Base-by-base conservation (phyloP, 2,329 filamentous ascomycete genomes). In the Colletotrichum scovillei region DNA sequence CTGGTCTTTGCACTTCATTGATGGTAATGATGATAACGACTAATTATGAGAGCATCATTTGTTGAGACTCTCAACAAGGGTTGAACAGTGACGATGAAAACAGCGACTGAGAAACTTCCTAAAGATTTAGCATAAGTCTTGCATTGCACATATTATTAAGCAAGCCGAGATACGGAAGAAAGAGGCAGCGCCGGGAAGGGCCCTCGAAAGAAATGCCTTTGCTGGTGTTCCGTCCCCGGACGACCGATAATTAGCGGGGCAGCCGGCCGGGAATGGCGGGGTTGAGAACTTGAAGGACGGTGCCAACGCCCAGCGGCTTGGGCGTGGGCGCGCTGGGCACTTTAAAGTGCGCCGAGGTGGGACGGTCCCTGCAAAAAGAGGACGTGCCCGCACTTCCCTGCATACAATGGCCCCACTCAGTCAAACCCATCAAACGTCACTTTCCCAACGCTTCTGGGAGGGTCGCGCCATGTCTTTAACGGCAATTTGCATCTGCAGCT, bases 341-440 rank as follows among this genome's bases (percentile, higher is more conserved):
- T 42, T 72, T 72, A 19, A 57, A 49, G n/a, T 14, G 53, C 60
- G 53, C 22, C 63, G 22, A 65, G 53, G 63, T 55, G 35, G 67
- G 55, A 49, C 9, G 14, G 55, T 30, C 70, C 67, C 70, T 71
- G 67, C 56, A 28, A 62, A 60, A 42, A 14, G 14, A 19, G 46
- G 9, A 32, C 71, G 67, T 71, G 67, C 38, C 16, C 16, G 14
- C 49, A 24, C 55, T 42, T 56, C 59, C 70, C 53, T 64, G 66
- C 69, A 46, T 60, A 5, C 11, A 53, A 30, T 32, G 0, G 57
- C 71, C 71, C 71, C 71, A 73, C 71, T 28, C 28, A 5, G 59
- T 73, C 60, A 73, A 70, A 73, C 71, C 67, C 67, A 66, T 65
- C 70, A 65, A 52, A 69, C 67, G 67, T 69, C 67, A 73, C 70